Conservation (phyloP, 495 filamentous ascomycete species). For the Penicillium steckii region DNA sequence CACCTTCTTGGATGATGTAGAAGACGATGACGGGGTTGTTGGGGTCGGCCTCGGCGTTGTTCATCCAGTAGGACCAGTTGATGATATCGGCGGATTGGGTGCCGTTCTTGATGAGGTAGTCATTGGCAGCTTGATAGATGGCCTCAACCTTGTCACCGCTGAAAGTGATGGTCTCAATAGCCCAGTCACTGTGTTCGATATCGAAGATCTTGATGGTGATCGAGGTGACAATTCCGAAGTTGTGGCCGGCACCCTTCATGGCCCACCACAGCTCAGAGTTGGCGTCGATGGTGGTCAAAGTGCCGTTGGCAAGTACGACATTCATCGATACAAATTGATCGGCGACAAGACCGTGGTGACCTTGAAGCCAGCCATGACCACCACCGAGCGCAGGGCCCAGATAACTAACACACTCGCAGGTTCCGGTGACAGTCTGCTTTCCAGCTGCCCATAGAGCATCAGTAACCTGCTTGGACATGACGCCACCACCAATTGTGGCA, state of each 20-base stretch:
- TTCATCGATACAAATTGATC: slow-evolving; percentile 55
- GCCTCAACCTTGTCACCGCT: slow-evolving; percentile 46
- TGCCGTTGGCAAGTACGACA: slow-evolving; percentile 58
- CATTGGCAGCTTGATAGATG: slow-evolving; percentile 47
- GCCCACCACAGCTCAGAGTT: slow-evolving; percentile 56
- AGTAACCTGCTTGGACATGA: slow-evolving; percentile 28
- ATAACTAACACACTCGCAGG: slow-evolving; percentile 54
- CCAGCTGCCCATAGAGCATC: slow-evolving; percentile 30
- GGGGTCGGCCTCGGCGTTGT: slow-evolving; percentile 37
- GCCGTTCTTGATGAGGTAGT: slow-evolving; percentile 36
- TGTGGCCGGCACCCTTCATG: slow-evolving; percentile 58
- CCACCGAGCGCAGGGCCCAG: slow-evolving; percentile 60
- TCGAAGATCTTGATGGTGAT: slow-evolving; percentile 49
- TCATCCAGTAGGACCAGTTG: slow-evolving; percentile 53
- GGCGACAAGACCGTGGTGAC: slow-evolving; percentile 56
- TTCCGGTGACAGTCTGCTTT: slow-evolving; percentile 46
- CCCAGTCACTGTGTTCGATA: slow-evolving; percentile 35
- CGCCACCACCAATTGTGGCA: slow-evolving; percentile 52
- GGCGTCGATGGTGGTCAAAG: slow-evolving; percentile 29
- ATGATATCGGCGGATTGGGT: slow-evolving; percentile 40
- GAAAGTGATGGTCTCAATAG: slow-evolving; percentile 47
- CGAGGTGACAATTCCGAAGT: slow-evolving; percentile 59
- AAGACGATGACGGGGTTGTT: slow-evolving; percentile 48
- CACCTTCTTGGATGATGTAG: slow-evolving; percentile 53
- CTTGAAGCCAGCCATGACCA: slow-evolving; percentile 60